Conservation (phyloP, 371 early-diverging fungal genomes). For the Lichtheimia ramosa region DNA sequence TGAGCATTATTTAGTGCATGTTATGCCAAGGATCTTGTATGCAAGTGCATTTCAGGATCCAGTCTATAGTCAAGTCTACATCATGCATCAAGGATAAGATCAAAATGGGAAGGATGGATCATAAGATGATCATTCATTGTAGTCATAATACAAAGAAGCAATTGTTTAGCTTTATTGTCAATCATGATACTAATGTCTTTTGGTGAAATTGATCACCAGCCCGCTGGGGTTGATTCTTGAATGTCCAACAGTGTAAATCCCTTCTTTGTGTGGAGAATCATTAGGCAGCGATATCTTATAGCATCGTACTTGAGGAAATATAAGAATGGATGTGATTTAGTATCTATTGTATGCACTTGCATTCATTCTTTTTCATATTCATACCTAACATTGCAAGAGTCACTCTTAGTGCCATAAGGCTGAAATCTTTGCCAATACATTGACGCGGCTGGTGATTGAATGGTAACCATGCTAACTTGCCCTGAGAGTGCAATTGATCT, state of each 20-base stretch:
- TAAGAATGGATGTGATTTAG: too few species aligned
- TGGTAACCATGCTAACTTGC: constrained; percentile 32
- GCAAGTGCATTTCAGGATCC: too few species aligned
- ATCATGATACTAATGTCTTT: background rate
- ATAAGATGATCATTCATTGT: too few species aligned
- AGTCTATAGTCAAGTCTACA: too few species aligned
- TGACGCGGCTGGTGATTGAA: constrained; percentile 44
- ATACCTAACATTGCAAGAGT: constrained; percentile 19
- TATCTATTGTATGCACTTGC: too few species aligned
- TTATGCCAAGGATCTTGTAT: too few species aligned
- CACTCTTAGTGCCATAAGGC: constrained; percentile 16
- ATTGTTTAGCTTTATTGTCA: too few species aligned
- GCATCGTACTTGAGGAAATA: background rate
- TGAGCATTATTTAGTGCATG: too few species aligned
- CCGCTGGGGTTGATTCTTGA: constrained; percentile 1
- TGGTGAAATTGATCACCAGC: constrained; percentile 15
- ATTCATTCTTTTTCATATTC: too few species aligned
- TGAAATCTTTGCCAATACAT: constrained; percentile 33
- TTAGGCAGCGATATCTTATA: constrained; percentile 26
- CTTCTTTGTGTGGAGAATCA: constrained; percentile 26
- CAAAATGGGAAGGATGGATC: too few species aligned
- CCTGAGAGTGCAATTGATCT: background rate
- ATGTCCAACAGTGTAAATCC: background rate
- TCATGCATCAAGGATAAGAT: too few species aligned
- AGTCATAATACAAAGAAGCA: too few species aligned